Evolutionary conservation across 805 yeast genomes (phyloP), one percentile per base, ranked within the genome.

Genomic region (Schwanniomyces polymorphus): DNA sequence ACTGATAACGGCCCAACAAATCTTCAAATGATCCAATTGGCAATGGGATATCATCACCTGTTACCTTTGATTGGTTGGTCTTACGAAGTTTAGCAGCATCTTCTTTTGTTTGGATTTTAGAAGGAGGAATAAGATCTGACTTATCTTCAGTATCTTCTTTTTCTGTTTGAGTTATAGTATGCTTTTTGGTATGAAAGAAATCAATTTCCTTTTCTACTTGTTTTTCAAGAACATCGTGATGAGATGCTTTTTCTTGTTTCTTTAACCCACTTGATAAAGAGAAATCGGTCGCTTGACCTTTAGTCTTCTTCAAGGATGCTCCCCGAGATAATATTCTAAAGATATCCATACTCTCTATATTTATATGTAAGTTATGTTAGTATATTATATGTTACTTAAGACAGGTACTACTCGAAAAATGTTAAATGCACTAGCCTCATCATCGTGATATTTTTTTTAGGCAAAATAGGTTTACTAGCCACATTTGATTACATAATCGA

Each of bases 1-100:
- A 68, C 38, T 81, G 73, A 66, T 85, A 91, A 46, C 97, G 75
- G 1, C 80, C 65, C 2, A 80, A 76, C 47, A 94, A 73, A 62
- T 92, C 97, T 53, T 85, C 85, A 63, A 94, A 94, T 1, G 96
- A 85, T 1, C 91, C 94, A 47, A 92, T 85, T 1, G 98, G 97
- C 27, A 88, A 70, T n/a, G 97, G 97, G 11, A 87, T 66, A 65
- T 92, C 97, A 38, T 79, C 79, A 35, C 98, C 98, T 0, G 86
- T 74, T 27, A 91, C 84, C 50, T 90, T 91, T 39, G 85, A 81
- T 48, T 76, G 78, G 55, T 84, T 75, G 1, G 77, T 61, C 55
- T 81, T 80, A 54, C 97, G 79, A 46, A 85, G 72, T 16, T 62
- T 67, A 2, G 57, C 59, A 0, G 96, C 96, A 38, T 89, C 88